Evolutionary conservation across 441 rosid species (phyloP).

Genomic region (Metrosideros polymorpha): DNA sequence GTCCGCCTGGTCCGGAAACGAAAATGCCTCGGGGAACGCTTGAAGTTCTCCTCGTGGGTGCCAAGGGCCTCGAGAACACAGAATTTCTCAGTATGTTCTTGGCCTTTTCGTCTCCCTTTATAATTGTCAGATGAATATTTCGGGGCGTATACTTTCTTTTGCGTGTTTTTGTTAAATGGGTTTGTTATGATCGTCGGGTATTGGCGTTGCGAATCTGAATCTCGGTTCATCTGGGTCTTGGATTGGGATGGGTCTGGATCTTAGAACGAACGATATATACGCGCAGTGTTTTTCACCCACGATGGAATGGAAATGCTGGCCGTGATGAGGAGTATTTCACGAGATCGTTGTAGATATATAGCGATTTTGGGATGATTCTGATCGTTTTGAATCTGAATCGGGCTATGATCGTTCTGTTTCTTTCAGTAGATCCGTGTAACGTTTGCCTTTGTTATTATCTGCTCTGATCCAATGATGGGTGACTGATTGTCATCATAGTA

Average conservation of each 20-base stretch:
- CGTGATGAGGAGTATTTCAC: neutral
- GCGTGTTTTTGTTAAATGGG: neutral
- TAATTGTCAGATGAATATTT: neutral
- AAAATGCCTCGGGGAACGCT: constrained; percentile 30
- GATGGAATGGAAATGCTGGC: neutral
- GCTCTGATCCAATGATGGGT: neutral
- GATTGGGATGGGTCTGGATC: neutral
- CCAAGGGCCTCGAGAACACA: constrained; percentile 39
- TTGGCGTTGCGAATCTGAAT: neutral
- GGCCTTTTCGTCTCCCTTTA: neutral
- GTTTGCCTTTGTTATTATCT: neutral
- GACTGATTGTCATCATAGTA: neutral
- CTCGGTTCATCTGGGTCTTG: neutral
- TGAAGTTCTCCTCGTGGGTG: constrained; percentile 34
- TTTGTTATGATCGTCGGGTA: neutral
- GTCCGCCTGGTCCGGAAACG: neutral
- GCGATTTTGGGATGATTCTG: neutral
- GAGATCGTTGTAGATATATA: neutral
- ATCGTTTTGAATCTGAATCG: neutral
- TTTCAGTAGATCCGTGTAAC: neutral
- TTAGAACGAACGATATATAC: neutral
- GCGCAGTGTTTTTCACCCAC: neutral
- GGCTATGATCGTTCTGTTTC: neutral
- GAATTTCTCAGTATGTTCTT: constrained; percentile 26
- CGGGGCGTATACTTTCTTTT: neutral